A percentile compares a stretch with the other conserved stretches of the same genome.
phyloP scores from a whole-genome alignment of 192 early-diverging fungal species.

The Spinellus fusiger region DNA sequence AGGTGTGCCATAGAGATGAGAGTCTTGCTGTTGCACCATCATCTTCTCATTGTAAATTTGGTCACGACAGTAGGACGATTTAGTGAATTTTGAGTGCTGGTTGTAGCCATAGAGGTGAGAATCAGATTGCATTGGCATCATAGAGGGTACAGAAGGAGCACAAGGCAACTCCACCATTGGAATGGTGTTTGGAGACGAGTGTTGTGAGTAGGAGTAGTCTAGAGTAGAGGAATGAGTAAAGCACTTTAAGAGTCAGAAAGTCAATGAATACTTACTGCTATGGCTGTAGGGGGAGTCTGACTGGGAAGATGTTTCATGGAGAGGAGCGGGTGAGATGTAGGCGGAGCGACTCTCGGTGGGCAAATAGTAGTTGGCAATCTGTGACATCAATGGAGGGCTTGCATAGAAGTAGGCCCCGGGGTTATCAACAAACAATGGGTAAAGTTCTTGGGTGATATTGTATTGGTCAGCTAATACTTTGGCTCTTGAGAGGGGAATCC shows the following conservation, averaged over 20 bases:
- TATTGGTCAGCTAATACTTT: conserved; percentile 60
- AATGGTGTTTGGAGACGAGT: background rate
- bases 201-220: background rate
- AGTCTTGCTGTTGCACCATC: too few relatives aligned
- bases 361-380: background rate
- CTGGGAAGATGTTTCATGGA: background rate
- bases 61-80: background rate
- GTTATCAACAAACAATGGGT: conserved; percentile 72
- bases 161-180: background rate
- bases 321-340: background rate
- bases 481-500: conserved; percentile 60
- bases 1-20: background rate
- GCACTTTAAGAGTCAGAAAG: background rate
- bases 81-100: background rate
- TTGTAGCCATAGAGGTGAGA: conserved; percentile 4
- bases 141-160: conserved; percentile 14
- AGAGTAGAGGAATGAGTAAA: background rate
- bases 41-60: background rate
- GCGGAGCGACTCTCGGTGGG: background rate
- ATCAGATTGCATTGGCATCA: conserved; percentile 9
- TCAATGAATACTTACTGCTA: background rate
- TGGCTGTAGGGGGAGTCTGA: background rate
- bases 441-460: conserved; percentile 64
- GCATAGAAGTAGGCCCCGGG: conserved; percentile 59
- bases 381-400: background rate